Evolutionary conservation across 2,329 filamentous ascomycete species (phyloP), one percentile per base, ranked within the genome.

Genomic region (Rhynchosporium graminicola): DNA sequence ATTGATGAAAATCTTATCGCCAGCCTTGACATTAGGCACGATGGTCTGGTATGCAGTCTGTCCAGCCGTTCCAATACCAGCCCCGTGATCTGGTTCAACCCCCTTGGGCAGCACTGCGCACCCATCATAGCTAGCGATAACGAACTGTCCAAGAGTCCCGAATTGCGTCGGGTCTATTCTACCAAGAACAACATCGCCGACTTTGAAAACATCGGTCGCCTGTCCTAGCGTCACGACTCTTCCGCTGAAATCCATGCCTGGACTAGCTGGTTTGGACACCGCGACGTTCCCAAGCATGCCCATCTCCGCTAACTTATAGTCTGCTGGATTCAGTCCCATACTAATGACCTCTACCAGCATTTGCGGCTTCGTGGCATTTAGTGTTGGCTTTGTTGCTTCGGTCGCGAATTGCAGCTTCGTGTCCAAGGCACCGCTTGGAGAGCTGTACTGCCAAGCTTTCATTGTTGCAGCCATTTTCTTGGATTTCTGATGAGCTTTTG

Each of bases 1-100:
- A 65, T 89, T 88, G 72, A 89, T 81, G 68, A 89, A 84, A 7
- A 89, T 78, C 67, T 79, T 81, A 56, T 83, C 79, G n/a, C 83
- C 83, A 3, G 72, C 64, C 29, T 76, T 75, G 47, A 81, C 78
- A 73, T 57, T 33, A 1, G 77, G 77, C 20, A 81, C 71, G 31
- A 84, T 74, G 42, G 52, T 58, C 48, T 67, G 66, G 38, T 66
- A 65, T 0, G 66, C 66, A 4, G 68, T 68, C 28, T 65, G 12
- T 6, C 66, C 66, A 7, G 65, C 65, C n/a, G 63, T 55, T 2
- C 61, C 61, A 29, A 69, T 47, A 26, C 47, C 55, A 2, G 64
- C 64, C 4, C 60, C 66, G 20, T 66, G 48, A 48, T 61, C 46
- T 13, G 59, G 60, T 54, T 61, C 56, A 6, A 69, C 31, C 8